phyloP scores from a whole-genome alignment of 2,329 filamentous ascomycete species.

The Dothidotthia symphoricarpi region DNA sequence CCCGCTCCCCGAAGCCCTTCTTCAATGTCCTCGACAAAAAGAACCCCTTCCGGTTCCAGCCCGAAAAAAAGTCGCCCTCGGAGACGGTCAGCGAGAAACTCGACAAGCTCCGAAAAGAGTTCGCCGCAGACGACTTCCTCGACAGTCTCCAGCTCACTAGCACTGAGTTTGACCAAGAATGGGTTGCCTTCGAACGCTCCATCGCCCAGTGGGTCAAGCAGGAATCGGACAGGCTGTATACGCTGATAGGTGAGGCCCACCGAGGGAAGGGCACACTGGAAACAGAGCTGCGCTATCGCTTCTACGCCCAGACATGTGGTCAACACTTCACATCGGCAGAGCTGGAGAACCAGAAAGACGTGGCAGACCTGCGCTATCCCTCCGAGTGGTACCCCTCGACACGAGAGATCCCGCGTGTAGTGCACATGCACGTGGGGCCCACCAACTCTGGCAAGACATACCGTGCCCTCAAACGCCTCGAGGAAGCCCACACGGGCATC shows the following conservation, averaged over 20 bases:
- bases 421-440: slow-evolving; percentile 92
- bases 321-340: slow-evolving; percentile 39
- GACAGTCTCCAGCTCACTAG: slow-evolving; percentile 29
- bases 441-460: slow-evolving; percentile 99
- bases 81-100: slow-evolving; percentile 13
- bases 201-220: slow-evolving; percentile 25
- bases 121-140: slow-evolving; percentile 20
- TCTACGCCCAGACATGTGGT: slow-evolving; percentile 52
- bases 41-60: neutral
- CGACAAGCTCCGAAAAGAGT: slow-evolving; percentile 12
- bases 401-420: slow-evolving; percentile 71
- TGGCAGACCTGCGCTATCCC: slow-evolving; percentile 85
- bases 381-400: slow-evolving; percentile 90
- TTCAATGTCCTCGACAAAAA: slow-evolving; percentile 1
- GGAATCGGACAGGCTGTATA: slow-evolving; percentile 15
- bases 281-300: slow-evolving; percentile 66
- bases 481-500: slow-evolving; percentile 71
- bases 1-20: neutral
- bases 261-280: slow-evolving; percentile 16
- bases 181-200: slow-evolving; percentile 23
- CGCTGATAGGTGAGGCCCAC: slow-evolving; percentile 12
- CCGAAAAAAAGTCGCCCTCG: neutral
- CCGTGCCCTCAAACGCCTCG: slow-evolving; percentile 80
- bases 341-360: slow-evolving; percentile 39
- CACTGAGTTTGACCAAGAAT: slow-evolving; percentile 26